Evolutionary conservation across 306 rosid genomes (phyloP).

Genomic region (Trifolium dubium): DNA sequence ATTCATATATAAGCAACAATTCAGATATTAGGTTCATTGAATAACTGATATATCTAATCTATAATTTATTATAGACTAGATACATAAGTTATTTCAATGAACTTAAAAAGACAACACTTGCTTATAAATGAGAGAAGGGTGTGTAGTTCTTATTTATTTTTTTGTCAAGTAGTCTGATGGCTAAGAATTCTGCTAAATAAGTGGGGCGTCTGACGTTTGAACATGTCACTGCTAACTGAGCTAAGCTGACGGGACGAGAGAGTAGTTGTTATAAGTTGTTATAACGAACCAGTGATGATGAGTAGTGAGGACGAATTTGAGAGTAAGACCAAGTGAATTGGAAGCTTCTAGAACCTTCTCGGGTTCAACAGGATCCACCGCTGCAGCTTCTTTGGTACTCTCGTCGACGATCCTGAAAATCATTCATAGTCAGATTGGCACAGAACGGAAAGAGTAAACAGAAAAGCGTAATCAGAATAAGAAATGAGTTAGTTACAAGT

Average conservation of each 20-base stretch:
- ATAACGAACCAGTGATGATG: conserved; percentile 82
- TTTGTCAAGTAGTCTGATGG: too few relatives aligned
- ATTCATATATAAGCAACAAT: too few relatives aligned
- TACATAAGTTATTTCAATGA: too few relatives aligned
- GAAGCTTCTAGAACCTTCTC: conserved; percentile 76
- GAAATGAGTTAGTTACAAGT: conserved; percentile 31
- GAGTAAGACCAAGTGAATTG: conserved; percentile 56
- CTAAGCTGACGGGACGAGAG: neutral
- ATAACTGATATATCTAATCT: too few relatives aligned
- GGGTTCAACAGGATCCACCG: conserved; percentile 90
- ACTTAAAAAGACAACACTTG: too few relatives aligned
- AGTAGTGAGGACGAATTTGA: conserved; percentile 93
- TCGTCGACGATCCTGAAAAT: conserved; percentile 72
- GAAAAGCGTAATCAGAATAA: neutral
- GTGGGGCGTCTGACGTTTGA: too few relatives aligned
- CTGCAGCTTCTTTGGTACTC: conserved; percentile 82
- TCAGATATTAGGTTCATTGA: too few relatives aligned
- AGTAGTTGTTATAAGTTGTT: neutral
- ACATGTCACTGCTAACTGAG: too few relatives aligned
- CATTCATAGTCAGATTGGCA: conserved; percentile 31
- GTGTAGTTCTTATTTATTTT: too few relatives aligned
- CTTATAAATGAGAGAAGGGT: too few relatives aligned
- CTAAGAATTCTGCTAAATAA: too few relatives aligned
- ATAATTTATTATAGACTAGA: too few relatives aligned
- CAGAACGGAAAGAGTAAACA: neutral